Evolutionary conservation across 2,329 filamentous ascomycete species (phyloP), one percentile per base, ranked within the genome.

Genomic region (Xylaria sp.): DNA sequence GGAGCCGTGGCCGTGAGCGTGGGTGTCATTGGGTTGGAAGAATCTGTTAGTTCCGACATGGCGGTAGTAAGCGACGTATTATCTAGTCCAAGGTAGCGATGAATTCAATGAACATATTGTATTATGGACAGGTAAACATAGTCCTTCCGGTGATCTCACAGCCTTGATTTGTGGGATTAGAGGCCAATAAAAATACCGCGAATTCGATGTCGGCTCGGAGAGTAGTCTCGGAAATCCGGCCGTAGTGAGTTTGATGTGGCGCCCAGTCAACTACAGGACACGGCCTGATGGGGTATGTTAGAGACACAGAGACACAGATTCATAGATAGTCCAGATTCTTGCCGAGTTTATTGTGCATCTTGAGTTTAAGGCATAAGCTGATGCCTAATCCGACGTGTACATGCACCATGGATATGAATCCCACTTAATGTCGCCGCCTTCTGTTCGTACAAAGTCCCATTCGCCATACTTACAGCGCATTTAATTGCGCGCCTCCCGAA

Each of bases 171-270:
- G 31, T 53, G 31, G 17, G 31, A 53, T 33, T 3, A n/a, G 26
- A n/a, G 13, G 13, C 7, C 6, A 17, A 36, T 13, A n/a, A 11
- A 20, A 9, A 20, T 10, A 20, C 9, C 15, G n/a, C 31, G 4
- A n/a, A 54, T 54, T 54, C 31, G n/a, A 54, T 56, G 2, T 56
- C 53, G 53, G 53, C 53, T 56, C 53, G 31, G 53, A 56, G 53
- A 15, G 33, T 7, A 38, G 23, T 38, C 53, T 56, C 53, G 53
- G 53, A 56, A 23, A 20, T 56, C n/a, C 53, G 53, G 33, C 31
- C 33, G 20, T 38, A 56, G 33, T 38, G 31, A 20, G 28, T 36
- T 54, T 9, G 46, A 53, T 53, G 26, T 23, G 49, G 49, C 6
- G 17, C 49, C 15, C 28, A 4, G 26, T 53, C 15, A 53, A 33